Conservation (phyloP, 2,329 filamentous ascomycete genomes). For the Anthostomella pinea region DNA sequence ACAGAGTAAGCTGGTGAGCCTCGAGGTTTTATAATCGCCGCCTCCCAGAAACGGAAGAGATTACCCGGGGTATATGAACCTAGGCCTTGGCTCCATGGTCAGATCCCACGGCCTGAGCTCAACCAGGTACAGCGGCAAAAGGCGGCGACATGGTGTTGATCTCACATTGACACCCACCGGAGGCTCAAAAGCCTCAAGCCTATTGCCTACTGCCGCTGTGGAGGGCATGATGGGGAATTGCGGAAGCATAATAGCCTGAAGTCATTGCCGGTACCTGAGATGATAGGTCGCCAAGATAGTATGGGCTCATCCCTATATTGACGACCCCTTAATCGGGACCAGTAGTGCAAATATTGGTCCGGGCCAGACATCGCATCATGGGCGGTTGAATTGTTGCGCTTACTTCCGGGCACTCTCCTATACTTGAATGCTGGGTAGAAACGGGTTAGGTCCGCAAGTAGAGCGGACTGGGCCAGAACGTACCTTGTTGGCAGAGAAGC, state of each 20-base stretch:
- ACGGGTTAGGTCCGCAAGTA: no score
- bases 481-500: no score
- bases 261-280: conserved; percentile 9
- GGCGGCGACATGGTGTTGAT: conserved; percentile 12
- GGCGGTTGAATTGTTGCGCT: no score
- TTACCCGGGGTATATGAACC: conserved; percentile 13
- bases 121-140: conserved; percentile 18
- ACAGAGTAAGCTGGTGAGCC: no score
- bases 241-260: conserved; percentile 21
- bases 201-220: conserved; percentile 3
- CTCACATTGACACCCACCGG: conserved; percentile 2
- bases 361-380: no score
- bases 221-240: conserved; percentile 9
- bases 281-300: conserved; percentile 15
- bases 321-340: conserved; percentile 10
- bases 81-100: conserved; percentile 12
- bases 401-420: no score
- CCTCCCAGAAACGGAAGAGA: conserved; percentile 13
- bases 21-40: conserved; percentile 14
- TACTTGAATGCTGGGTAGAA: no score
- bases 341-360: background rate
- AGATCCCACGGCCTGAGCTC: conserved; percentile 8
- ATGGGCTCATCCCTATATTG: conserved; percentile 5
- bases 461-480: no score
- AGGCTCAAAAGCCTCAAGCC: background rate